Conservation (phyloP, 176 grass and related monocot genomes). For the Eleusine indica region DNA sequence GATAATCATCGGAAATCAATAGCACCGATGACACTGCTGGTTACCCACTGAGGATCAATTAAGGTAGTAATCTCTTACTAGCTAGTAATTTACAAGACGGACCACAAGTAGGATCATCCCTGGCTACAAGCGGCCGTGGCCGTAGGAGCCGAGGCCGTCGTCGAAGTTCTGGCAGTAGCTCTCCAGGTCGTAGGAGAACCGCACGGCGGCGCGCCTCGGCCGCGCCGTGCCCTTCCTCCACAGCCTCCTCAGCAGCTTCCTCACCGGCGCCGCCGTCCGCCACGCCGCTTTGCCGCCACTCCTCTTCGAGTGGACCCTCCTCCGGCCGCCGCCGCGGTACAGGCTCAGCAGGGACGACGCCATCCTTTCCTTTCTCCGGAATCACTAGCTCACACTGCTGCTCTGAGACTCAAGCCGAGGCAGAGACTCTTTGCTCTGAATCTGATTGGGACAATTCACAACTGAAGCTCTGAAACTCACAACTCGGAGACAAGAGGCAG, state of each 20-base stretch:
- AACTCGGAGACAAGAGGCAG: not conserved
- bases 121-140: not conserved
- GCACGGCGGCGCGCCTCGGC: not conserved
- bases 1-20: not conserved
- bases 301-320: not conserved
- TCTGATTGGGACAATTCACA: no score
- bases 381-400: not conserved
- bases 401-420: not conserved
- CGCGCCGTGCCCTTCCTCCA: not conserved
- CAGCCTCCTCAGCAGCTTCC: conserved; percentile 22
- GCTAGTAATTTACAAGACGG: not conserved
- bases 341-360: not conserved
- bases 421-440: not conserved
- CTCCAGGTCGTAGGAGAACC: conserved; percentile 17
- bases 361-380: not conserved
- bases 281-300: not conserved
- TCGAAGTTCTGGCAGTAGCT: conserved; percentile 46
- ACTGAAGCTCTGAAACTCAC: no score
- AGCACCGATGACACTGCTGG: not conserved
- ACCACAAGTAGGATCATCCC: not conserved
- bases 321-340: not conserved
- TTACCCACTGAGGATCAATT: not conserved
- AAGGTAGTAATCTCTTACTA: not conserved
- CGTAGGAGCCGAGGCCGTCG: conserved; percentile 3
- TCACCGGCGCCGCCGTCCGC: not conserved